Percentiles rank a stretch among this genome's conserved stretches.
Evolutionary conservation across 2,329 filamentous ascomycete species (phyloP).

Genomic region (Colletotrichum sojae): DNA sequence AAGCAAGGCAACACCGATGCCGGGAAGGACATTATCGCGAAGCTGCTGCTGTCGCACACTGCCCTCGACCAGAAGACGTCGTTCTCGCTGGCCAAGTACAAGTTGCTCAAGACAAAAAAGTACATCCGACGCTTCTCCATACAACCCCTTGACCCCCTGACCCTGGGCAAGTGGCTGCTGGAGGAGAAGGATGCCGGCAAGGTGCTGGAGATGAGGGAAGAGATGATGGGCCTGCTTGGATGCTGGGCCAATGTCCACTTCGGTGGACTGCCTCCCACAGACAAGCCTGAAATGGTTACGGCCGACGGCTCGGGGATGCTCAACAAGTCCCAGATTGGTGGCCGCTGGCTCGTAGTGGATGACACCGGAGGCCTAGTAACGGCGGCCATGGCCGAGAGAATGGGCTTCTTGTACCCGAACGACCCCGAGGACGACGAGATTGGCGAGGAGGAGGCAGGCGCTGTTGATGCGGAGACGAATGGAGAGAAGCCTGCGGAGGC

Average conservation of each 20-base stretch:
- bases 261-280: slow-evolving; percentile 58
- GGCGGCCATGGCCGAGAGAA: slow-evolving; percentile 88
- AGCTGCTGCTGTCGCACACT: slow-evolving; percentile 89
- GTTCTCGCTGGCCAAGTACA: slow-evolving; percentile 96
- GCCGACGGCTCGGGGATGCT: slow-evolving; percentile 75
- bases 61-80: slow-evolving; percentile 94
- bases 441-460: slow-evolving; percentile 44
- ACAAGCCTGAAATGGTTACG: slow-evolving; percentile 38
- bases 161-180: slow-evolving; percentile 82
- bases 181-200: slow-evolving; percentile 59
- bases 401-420: slow-evolving; percentile 79
- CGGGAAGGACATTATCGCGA: slow-evolving; percentile 92
- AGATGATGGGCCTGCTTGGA: slow-evolving; percentile 74
- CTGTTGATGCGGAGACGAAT: slow-evolving; percentile 28
- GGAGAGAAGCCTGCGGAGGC: slow-evolving; percentile 27
- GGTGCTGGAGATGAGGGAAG: slow-evolving; percentile 53
- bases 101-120: slow-evolving; percentile 92
- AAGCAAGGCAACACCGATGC: slow-evolving; percentile 83
- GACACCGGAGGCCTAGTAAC: slow-evolving; percentile 88
- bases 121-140: slow-evolving; percentile 91
- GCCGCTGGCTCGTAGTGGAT: slow-evolving; percentile 85
- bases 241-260: slow-evolving; percentile 94
- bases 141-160: slow-evolving; percentile 84
- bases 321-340: slow-evolving; percentile 66
- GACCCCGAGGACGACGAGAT: slow-evolving; percentile 50